Evolutionary conservation across 345 rosid species (phyloP), one percentile per base, ranked within the genome.

Genomic region (Eucalyptus leucophloia): DNA sequence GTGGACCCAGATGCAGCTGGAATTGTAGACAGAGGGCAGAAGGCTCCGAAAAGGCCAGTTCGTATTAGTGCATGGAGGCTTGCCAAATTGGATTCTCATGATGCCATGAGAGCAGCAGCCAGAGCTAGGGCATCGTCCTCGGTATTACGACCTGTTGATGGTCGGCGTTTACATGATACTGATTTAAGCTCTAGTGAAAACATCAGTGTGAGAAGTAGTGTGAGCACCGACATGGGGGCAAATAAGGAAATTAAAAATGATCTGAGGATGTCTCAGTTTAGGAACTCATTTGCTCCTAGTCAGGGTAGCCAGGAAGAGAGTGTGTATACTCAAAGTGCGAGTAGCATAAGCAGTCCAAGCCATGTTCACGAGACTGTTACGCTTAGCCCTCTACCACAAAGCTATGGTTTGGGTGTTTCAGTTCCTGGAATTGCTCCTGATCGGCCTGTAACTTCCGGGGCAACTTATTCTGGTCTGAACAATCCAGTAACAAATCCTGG

Each of bases 51-150:
- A 91, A 93, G 94, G 89, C 95, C 99, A 26, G 96, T 97, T 86
- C 94, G 95, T 77, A 92, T 95, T 82, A 98, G 96, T 93, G 96
- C 98, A 49, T 97, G 99, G 99, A 97, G 94, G 90, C 98, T 98
- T 49, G 99, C 99, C 49, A 98, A 97, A 91, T 89, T 98, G 89
- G 96, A 97, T 81, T 97, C 99, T 16, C 90, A 90, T 85, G 98
- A 97, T 86, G 99, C 99, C 87, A 87, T 95, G 91, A 96, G 93
- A 87, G 99, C 99, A 85, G 99, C 98, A 50, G 98, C 99, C 50
- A 97, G 95, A 92, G 99, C 99, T 87, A 96, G 99, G 93, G 99
- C 98, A 54, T 96, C 99, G 8, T 98, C 99, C 45, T 98, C 99
- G 49, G 98, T 98, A 80, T 87, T 98, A 86, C 93, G 95, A 86